phyloP scores from a whole-genome alignment of 2,329 filamentous ascomycete species.

The Akanthomyces uredinophilus region DNA sequence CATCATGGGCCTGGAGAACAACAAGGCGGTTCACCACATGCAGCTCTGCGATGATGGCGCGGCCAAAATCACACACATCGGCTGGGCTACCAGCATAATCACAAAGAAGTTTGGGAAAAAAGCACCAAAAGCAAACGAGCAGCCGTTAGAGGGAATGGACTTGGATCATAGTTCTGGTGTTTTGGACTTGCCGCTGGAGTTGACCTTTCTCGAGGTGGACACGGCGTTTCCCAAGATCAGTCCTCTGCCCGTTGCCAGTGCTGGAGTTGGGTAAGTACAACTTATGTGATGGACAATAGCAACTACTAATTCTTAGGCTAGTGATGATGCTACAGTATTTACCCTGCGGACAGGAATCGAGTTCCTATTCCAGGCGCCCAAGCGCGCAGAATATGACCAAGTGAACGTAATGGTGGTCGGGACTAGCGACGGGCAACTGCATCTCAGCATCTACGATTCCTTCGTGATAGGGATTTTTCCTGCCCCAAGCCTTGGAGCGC shows the following conservation, averaged over 20 bases:
- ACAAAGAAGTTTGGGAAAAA: conserved; percentile 25
- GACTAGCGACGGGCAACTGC: conserved; percentile 63
- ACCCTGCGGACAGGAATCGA: conserved; percentile 66
- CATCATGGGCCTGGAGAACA: conserved; percentile 72
- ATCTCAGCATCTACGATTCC: conserved; percentile 80
- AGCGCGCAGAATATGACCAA: conserved; percentile 62
- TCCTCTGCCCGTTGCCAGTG: conserved; percentile 56
- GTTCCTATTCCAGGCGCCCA: conserved; percentile 59
- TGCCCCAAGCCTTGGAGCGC: conserved; percentile 35
- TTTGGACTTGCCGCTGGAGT: conserved; percentile 63
- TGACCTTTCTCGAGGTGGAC: conserved; percentile 72
- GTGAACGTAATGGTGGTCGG: conserved; percentile 76
- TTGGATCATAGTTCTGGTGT: not conserved
- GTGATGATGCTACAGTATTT: conserved; percentile 57
- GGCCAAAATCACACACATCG: conserved; percentile 45
- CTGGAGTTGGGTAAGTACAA: conserved; percentile 54
- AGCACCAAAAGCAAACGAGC: conserved; percentile 17
- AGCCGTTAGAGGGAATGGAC: not conserved
- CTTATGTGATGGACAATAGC: not conserved
- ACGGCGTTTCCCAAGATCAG: conserved; percentile 71
- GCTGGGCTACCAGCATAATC: conserved; percentile 45
- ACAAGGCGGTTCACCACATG: conserved; percentile 74
- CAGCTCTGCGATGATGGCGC: conserved; percentile 41
- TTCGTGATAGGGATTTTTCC: conserved; percentile 69
- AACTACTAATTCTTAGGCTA: conserved; percentile 20